Conservation (phyloP, 352 stramenopile species). For the Blastocystis sp. region DNA sequence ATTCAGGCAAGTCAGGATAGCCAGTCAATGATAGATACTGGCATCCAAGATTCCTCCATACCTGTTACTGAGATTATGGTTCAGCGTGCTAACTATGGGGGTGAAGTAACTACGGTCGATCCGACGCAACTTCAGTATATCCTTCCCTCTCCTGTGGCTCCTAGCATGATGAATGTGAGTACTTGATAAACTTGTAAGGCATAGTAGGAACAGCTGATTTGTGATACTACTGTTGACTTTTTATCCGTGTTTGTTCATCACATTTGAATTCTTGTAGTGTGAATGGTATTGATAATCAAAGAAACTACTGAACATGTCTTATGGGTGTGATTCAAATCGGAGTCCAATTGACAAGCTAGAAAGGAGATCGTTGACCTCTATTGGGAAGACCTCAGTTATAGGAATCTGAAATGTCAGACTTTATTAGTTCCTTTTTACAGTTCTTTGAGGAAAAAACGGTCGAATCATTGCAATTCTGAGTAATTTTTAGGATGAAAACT, state of each 20-base stretch:
- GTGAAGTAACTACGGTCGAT: neutral
- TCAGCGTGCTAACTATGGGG: neutral
- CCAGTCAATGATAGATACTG: neutral
- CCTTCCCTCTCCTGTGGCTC: neutral
- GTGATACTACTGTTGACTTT: neutral
- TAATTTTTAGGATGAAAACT: neutral
- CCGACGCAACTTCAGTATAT: conserved; percentile 12
- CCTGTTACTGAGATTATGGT: neutral
- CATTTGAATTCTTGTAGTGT: neutral
- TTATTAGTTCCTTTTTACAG: conserved; percentile 14
- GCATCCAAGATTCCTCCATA: neutral
- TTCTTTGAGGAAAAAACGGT: conserved; percentile 32
- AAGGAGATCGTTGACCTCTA: too few relatives aligned
- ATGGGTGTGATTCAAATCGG: too few relatives aligned
- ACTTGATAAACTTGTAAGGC: neutral
- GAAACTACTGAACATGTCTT: too few relatives aligned
- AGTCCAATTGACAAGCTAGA: too few relatives aligned
- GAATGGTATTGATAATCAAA: too few relatives aligned
- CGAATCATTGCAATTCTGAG: neutral
- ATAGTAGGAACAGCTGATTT: neutral
- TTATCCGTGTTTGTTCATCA: neutral
- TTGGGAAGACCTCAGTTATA: neutral
- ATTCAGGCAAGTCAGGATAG: neutral
- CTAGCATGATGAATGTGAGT: neutral
- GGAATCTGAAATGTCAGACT: conserved; percentile 25